Evolutionary conservation across 345 rosid species (phyloP).

Genomic region (Eucalyptus sp.): DNA sequence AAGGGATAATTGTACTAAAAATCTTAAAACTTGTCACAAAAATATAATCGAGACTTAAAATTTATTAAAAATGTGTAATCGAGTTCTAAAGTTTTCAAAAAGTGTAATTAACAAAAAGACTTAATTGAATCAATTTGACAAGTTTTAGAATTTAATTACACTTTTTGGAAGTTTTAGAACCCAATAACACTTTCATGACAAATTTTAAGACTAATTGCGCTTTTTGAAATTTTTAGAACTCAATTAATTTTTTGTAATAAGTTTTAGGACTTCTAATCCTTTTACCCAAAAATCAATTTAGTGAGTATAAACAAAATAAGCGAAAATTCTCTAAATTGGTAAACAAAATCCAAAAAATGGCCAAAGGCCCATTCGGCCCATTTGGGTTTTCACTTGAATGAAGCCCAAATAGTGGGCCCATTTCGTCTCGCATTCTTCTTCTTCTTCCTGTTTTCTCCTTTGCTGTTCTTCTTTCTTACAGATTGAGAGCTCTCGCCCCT

Average conservation of each 20-base stretch:
- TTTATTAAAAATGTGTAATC: accelerated
- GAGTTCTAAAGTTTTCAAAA: no score
- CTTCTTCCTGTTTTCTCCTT: not conserved
- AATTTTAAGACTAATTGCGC: accelerated
- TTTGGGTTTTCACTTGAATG: not conserved
- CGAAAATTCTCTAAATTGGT: not conserved
- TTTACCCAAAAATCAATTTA: no score
- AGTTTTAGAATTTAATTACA: no score
- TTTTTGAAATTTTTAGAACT: no score
- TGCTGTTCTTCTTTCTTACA: not conserved
- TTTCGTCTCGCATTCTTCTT: not conserved
- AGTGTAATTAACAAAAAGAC: no score
- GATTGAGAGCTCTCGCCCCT: not conserved
- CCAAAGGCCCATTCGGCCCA: not conserved
- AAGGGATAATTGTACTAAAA: no score
- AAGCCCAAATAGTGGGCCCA: not conserved
- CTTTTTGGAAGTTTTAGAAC: no score
- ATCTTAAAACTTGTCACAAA: no score
- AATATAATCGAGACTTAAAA: accelerated
- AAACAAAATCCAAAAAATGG: not conserved
- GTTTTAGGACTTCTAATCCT: no score
- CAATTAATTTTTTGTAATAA: no score
- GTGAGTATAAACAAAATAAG: not conserved
- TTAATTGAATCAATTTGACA: accelerated
- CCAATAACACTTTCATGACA: accelerated